Evolutionary conservation across 768 basidiomycete genomes (phyloP).

Genomic region (Russula sp.): DNA sequence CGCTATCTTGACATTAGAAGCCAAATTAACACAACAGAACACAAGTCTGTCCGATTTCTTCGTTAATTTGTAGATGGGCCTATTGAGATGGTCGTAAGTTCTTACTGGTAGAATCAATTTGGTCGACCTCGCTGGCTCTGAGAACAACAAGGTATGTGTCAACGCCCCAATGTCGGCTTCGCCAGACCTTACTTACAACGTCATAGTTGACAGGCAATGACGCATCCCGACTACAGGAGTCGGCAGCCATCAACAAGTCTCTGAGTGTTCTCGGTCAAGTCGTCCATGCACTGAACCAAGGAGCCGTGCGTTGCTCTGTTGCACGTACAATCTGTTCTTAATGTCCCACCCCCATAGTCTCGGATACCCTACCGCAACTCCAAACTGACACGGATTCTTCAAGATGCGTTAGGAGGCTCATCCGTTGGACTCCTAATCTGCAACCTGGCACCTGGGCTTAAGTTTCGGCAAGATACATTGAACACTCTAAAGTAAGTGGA

Average conservation of each 20-base stretch:
- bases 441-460: slow-evolving; percentile 76
- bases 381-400: slow-evolving; percentile 80
- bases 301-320: slow-evolving; percentile 39
- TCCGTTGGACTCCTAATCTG: slow-evolving; percentile 78
- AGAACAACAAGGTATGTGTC: slow-evolving; percentile 72
- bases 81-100: slow-evolving; percentile 27
- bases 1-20: slow-evolving; percentile 73
- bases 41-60: slow-evolving; percentile 37
- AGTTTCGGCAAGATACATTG: slow-evolving; percentile 79
- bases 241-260: slow-evolving; percentile 84
- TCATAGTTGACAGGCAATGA: slow-evolving; percentile 74
- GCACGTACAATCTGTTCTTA: background rate
- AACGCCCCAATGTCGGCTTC: background rate
- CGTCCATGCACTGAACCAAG: slow-evolving; percentile 73
- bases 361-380: slow-evolving; percentile 88
- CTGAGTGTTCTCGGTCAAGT: slow-evolving; percentile 83
- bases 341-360: slow-evolving; percentile 34
- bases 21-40: slow-evolving; percentile 45
- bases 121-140: slow-evolving; percentile 85
- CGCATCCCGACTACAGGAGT: slow-evolving; percentile 80
- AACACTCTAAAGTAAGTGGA: slow-evolving; percentile 78
- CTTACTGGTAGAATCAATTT: slow-evolving; percentile 74
- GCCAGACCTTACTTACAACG: background rate
- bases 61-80: background rate
- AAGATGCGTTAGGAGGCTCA: slow-evolving; percentile 82